A percentile compares a stretch with the other conserved stretches of the same genome.
phyloP scores from a whole-genome alignment of 164 flowering plant genomes.

The Berberis vulgaris region DNA sequence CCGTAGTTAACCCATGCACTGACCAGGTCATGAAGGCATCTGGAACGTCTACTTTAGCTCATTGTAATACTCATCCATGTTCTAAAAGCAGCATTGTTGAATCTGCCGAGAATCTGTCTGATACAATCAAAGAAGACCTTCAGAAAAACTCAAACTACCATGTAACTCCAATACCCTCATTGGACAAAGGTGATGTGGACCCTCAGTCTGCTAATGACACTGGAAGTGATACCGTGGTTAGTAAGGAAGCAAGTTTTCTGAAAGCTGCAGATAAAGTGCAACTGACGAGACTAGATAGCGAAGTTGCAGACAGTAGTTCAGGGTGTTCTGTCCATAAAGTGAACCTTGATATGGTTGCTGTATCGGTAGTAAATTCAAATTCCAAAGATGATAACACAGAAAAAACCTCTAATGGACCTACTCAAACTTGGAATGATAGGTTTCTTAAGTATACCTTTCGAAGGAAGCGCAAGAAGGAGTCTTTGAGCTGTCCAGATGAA shows the following conservation, averaged over 20 bases:
- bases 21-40: constrained; percentile 9
- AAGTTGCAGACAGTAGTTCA: constrained; percentile 14
- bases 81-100: constrained; percentile 10
- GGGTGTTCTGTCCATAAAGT: constrained; percentile 11
- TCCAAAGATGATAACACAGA: constrained; percentile 16
- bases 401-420: constrained; percentile 12
- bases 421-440: constrained; percentile 14
- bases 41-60: constrained; percentile 13
- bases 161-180: constrained; percentile 6
- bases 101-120: constrained; percentile 12
- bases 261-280: constrained; percentile 13
- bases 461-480: constrained; percentile 37
- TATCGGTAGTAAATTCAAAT: constrained; percentile 9
- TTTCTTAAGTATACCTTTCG: constrained; percentile 30
- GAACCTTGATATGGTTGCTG: constrained; percentile 16
- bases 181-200: constrained; percentile 9
- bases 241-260: constrained; percentile 12
- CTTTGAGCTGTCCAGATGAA: constrained; percentile 29
- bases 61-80: constrained; percentile 15
- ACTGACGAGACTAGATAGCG: constrained; percentile 23
- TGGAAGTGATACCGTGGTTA: constrained; percentile 7
- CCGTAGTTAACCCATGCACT: constrained; percentile 8
- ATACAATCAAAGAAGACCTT: constrained; percentile 9
- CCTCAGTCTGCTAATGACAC: constrained; percentile 6
- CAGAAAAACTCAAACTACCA: constrained; percentile 14